These are phyloP conservation scores for Aureobasidium sp. DNA, from an alignment of 2,329 filamentous ascomycete genomes.

Conservation along the genomic window DNA sequence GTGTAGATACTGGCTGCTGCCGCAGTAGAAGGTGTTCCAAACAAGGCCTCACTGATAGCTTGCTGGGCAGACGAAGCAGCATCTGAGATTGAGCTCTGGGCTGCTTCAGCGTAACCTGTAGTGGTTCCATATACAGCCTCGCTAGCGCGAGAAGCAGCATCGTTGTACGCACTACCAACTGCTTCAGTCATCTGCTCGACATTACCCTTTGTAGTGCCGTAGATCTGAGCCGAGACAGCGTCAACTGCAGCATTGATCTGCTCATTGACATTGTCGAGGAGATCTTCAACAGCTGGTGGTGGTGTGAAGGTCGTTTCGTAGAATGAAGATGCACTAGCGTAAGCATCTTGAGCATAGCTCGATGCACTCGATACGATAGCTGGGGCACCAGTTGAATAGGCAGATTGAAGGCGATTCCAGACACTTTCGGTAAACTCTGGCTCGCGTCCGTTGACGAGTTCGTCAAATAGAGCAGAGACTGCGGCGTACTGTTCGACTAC, in stretches of 20 bases:
- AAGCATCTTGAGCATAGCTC: conserved; percentile 36
- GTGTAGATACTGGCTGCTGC: conserved; percentile 36
- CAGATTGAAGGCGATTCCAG: conserved; percentile 60
- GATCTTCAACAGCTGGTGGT: conserved; percentile 48
- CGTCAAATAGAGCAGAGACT: conserved; percentile 64
- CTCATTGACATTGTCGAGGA: conserved; percentile 46
- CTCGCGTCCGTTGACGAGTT: conserved; percentile 69
- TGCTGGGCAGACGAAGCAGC: conserved; percentile 47
- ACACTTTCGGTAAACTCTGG: conserved; percentile 76
- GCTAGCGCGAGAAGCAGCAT: conserved; percentile 31
- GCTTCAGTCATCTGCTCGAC: conserved; percentile 47
- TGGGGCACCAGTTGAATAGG: conserved; percentile 59
- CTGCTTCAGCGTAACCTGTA: conserved; percentile 44
- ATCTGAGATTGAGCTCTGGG: conserved; percentile 44
- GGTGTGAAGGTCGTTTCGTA: conserved; percentile 41
- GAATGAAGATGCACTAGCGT: conserved; percentile 40
- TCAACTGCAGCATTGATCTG: conserved; percentile 52
- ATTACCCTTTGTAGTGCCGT: conserved; percentile 47
- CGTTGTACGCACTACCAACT: conserved; percentile 43
- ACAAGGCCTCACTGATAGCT: conserved; percentile 49
- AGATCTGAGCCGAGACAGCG: conserved; percentile 50
- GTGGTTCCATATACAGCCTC: conserved; percentile 49
- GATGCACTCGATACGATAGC: conserved; percentile 45
- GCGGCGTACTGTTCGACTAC: conserved; percentile 58
- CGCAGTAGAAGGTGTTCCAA: conserved; percentile 44